These are phyloP conservation scores for Metschnikowia chrysomelidarum DNA, from an alignment of 805 yeast species.

Conservation along the genomic window DNA sequence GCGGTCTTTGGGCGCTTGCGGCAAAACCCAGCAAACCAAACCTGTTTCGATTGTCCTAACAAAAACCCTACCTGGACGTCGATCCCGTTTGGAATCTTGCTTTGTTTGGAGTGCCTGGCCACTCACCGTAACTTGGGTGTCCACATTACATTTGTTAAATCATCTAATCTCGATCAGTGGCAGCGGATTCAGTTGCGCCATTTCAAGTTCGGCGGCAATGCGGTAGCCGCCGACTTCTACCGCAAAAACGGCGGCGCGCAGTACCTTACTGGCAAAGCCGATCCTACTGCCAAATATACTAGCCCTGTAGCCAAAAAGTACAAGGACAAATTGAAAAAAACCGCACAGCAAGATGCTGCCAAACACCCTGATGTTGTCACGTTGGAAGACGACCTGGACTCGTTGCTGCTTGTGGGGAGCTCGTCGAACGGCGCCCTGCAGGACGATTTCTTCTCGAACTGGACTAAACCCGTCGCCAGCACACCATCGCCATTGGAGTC, in stretches of 20 bases:
- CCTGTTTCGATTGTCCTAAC: constrained; percentile 91
- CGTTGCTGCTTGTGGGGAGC: constrained; percentile 28
- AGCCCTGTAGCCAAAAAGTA: constrained; percentile 77
- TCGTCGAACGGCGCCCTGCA: constrained; percentile 43
- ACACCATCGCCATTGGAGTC: constrained; percentile 53
- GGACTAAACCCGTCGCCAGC: constrained; percentile 75
- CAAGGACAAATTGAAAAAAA: constrained; percentile 72
- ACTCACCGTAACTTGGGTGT: constrained; percentile 95
- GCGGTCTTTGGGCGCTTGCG: constrained; percentile 62
- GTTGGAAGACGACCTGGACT: constrained; percentile 84
- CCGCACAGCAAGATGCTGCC: constrained; percentile 62
- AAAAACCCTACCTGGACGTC: constrained; percentile 99
- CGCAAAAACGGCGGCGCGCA: constrained; percentile 82
- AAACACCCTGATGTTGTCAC: constrained; percentile 74
- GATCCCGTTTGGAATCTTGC: constrained; percentile 88
- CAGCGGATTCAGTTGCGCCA: constrained; percentile 83
- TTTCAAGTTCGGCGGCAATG: constrained; percentile 93
- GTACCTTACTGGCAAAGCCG: constrained; percentile 51
- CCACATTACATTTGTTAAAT: constrained; percentile 91
- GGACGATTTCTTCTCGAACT: constrained; percentile 88
- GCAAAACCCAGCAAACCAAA: constrained; percentile 70
- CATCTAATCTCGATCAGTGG: constrained; percentile 93
- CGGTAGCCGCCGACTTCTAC: constrained; percentile 78
- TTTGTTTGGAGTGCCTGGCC: constrained; percentile 94
- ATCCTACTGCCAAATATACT: constrained; percentile 76